Percentiles rank a stretch among this genome's conserved stretches.
Conservation (phyloP, 257 asterid species). For the Solanum tarijense region DNA sequence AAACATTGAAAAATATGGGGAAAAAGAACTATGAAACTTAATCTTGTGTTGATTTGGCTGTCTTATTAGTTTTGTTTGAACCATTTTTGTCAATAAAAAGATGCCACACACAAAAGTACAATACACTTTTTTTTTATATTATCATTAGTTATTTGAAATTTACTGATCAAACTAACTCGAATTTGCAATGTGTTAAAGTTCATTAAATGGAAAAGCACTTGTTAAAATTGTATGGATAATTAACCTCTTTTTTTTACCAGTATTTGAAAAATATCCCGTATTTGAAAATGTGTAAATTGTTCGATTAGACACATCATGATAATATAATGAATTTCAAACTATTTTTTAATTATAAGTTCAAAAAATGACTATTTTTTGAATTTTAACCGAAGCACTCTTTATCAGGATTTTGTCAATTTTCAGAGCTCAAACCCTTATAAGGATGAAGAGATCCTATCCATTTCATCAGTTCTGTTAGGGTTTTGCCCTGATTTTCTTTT, state of each 20-base stretch:
- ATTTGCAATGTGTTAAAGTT: neutral
- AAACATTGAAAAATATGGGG: neutral
- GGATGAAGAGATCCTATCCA: too few species aligned
- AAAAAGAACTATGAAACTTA: neutral
- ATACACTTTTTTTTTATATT: neutral
- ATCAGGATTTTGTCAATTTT: neutral
- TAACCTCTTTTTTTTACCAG: neutral
- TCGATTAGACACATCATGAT: too few species aligned
- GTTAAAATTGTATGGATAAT: neutral
- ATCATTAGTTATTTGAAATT: neutral
- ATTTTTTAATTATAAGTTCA: neutral
- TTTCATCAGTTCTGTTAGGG: neutral
- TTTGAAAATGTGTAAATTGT: too few species aligned
- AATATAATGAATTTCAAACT: too few species aligned
- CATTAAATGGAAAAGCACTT: neutral
- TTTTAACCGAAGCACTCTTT: neutral
- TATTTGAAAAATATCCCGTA: too few species aligned
- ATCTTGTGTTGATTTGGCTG: conserved; percentile 1
- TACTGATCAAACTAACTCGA: neutral
- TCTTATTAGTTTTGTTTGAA: neutral
- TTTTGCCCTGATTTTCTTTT: too few species aligned
- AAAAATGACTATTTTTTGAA: neutral
- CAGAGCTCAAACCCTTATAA: neutral
- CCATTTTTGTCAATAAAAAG: neutral
- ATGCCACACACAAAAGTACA: neutral